Evolutionary conservation across 192 early-diverging fungal genomes (phyloP), one percentile per base, ranked within the genome.

Genomic region (Spizellomyces sp.): DNA sequence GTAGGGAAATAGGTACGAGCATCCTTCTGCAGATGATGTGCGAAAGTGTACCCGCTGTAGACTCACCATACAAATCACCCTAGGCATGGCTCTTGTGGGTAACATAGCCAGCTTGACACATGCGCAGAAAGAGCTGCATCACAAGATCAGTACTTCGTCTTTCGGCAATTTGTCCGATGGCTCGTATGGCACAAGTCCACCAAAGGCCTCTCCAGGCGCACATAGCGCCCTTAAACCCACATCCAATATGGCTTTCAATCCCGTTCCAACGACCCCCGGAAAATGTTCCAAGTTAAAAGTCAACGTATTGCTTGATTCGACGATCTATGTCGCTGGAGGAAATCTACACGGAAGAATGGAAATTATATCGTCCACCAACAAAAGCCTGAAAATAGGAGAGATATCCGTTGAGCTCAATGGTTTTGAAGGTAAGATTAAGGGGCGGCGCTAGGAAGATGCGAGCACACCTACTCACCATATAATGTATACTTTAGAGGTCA

Each of bases 211-310:
- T 36, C 27, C 27, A 36, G 27, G 27, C 27, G 27, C 27, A 36
- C 27, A 36, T 36, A 36, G 27, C 27, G 27, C 27, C 0, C 27
- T 36, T 36, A 36, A 36, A 3, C 27, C 50, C 1, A 19, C 78
- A 0, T 58, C 74, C 8, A 80, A 80, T 48, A 73, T 81, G 48
- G 81, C 69, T 36, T 88, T 89, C 63, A 79, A 86, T 21, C 88
- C 88, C 12, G 70, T 76, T 36, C 79, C 85, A 0, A 72, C 88
- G 2, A 76, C 83, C 5, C 74, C 85, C 8, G 79, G 80, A 43
- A 89, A 87, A 77, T 86, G 81, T 52, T 76, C 76, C 10, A 88
- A 89, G 63, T 76, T 89, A 19, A 86, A 86, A 65, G 73, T 89
- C 44, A 80, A 86, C 46, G 75, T 89, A 21, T 71, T 68, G 55